phyloP scores from a whole-genome alignment of 208 protist genomes.

The Zelonia costaricensis region DNA sequence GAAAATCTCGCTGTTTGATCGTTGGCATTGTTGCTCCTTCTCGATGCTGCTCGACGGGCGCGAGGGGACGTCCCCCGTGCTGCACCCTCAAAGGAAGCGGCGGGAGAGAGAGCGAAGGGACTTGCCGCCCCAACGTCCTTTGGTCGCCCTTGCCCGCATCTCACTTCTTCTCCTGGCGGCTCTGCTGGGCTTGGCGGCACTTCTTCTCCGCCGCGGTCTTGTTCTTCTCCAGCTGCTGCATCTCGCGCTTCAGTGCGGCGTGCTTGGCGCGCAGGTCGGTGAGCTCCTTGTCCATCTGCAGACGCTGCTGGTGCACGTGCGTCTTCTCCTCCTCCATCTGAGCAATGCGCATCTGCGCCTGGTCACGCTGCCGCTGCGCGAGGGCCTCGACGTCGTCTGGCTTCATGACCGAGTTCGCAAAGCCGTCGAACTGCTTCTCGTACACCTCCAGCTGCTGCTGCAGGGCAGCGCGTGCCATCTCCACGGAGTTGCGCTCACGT shows the following conservation, averaged over 20 bases:
- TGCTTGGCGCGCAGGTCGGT: conserved; percentile 47
- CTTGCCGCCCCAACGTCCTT: too few relatives aligned
- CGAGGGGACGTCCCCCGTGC: too few relatives aligned
- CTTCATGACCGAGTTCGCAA: conserved; percentile 44
- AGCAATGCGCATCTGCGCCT: conserved; percentile 45
- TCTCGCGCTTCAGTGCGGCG: conserved; percentile 55
- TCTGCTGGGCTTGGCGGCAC: conserved; percentile 72
- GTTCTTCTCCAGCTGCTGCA: conserved; percentile 54
- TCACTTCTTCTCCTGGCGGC: conserved; percentile 22
- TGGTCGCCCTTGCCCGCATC: too few relatives aligned
- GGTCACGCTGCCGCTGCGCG: conserved; percentile 43
- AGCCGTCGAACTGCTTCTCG: conserved; percentile 55
- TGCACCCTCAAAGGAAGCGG: too few relatives aligned
- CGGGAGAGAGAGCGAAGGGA: too few relatives aligned
- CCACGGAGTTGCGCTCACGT: conserved; percentile 45
- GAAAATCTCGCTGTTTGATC: too few relatives aligned
- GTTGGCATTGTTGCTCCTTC: too few relatives aligned
- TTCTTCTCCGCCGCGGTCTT: conserved; percentile 63
- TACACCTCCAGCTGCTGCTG: conserved; percentile 73
- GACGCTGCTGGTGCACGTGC: conserved; percentile 49
- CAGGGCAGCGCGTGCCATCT: conserved; percentile 34
- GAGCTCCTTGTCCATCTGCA: conserved; percentile 73
- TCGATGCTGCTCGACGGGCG: too few relatives aligned
- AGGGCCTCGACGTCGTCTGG: conserved; percentile 59
- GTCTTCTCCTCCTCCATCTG: conserved; percentile 64